Conservation (phyloP, 257 asterid species). For the Coffea eugenioides region DNA sequence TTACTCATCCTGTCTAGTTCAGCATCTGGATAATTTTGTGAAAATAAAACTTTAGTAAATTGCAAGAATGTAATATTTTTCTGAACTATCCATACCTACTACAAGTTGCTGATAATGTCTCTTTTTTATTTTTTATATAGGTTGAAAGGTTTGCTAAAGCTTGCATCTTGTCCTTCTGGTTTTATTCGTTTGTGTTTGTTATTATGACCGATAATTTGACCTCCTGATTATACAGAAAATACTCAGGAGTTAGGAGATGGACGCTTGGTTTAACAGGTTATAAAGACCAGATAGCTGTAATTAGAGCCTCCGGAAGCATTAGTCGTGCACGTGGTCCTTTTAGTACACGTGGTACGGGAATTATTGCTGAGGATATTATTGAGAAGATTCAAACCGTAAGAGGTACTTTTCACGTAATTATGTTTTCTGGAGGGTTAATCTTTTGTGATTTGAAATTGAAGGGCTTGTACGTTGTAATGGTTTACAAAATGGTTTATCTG, state of each 20-base stretch:
- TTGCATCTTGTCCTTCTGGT: neutral
- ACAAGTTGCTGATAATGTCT: neutral
- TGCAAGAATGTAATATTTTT: neutral
- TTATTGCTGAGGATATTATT: slow-evolving; percentile 80
- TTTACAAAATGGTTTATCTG: no score
- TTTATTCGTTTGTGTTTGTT: neutral
- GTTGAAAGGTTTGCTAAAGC: neutral
- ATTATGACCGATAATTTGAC: neutral
- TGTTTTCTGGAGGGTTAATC: slow-evolving; percentile 12
- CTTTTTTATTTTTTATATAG: neutral
- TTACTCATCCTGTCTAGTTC: neutral
- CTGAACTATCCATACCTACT: neutral
- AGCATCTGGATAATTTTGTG: neutral
- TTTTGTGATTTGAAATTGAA: neutral
- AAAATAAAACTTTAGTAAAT: neutral
- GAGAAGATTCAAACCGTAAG: slow-evolving; percentile 78
- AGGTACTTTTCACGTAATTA: slow-evolving; percentile 44
- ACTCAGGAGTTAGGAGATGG: slow-evolving; percentile 76
- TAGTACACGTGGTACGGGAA: slow-evolving; percentile 72
- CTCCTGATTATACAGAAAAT: slow-evolving; percentile 51
- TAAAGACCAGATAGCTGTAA: slow-evolving; percentile 71
- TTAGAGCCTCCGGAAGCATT: slow-evolving; percentile 97
- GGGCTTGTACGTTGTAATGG: neutral
- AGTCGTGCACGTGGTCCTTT: slow-evolving; percentile 69
- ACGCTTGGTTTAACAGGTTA: slow-evolving; percentile 82